These are phyloP conservation scores for Fusarium burgessii DNA, from an alignment of 2,329 filamentous ascomycete genomes.

Conservation along the genomic window DNA sequence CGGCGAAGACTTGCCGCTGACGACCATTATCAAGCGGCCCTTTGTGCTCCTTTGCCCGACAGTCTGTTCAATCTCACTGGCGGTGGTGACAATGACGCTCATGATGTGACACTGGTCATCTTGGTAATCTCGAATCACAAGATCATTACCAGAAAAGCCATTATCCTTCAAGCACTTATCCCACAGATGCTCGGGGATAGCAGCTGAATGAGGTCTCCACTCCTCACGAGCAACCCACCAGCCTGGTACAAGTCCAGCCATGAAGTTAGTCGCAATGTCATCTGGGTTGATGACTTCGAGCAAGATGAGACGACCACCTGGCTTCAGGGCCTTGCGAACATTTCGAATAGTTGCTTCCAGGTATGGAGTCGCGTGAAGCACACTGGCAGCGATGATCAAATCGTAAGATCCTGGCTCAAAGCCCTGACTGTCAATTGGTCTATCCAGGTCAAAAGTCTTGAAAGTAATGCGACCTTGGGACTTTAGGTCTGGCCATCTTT, in stretches of 20 bases:
- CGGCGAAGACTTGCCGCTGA: rapidly evolving
- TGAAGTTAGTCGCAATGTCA: constrained; percentile 21
- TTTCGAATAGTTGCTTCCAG: constrained; percentile 41
- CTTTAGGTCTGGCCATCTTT: constrained; percentile 9
- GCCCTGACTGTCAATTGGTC: constrained; percentile 13
- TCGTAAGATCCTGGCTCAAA: constrained; percentile 38
- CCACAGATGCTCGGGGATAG: neutral
- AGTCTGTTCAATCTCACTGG: rapidly evolving
- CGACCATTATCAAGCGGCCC: rapidly evolving
- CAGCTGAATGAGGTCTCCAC: constrained; percentile 1
- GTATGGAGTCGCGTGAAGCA: constrained; percentile 48
- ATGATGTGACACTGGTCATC: constrained; percentile 1
- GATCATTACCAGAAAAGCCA: neutral
- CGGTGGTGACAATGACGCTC: neutral
- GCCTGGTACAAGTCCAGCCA: constrained; percentile 46
- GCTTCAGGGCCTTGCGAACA: constrained; percentile 41
- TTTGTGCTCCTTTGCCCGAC: rapidly evolving
- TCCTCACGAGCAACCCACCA: constrained; percentile 50
- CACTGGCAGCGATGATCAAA: constrained; percentile 46
- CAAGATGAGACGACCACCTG: constrained; percentile 47
- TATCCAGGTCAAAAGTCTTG: constrained; percentile 45
- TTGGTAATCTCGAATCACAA: neutral
- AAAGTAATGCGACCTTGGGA: constrained; percentile 20
- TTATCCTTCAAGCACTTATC: neutral
- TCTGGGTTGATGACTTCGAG: constrained; percentile 37